Conservation (phyloP, 169 alveolate genomes). For the Babesia gibsoni region DNA sequence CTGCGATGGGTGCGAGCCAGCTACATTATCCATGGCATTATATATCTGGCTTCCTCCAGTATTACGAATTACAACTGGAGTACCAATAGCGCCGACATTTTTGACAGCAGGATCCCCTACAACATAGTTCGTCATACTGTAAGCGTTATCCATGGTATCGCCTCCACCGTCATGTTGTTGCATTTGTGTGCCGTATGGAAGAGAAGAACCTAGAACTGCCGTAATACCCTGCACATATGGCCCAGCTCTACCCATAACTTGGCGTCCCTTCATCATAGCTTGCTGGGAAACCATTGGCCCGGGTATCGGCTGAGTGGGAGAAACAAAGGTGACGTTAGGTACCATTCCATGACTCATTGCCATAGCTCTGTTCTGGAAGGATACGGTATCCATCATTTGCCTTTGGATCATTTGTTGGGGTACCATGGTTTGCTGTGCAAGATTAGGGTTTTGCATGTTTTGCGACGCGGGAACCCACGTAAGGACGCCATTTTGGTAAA, state of each 20-base stretch:
- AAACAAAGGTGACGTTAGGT: not conserved
- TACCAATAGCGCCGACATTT: too few species aligned
- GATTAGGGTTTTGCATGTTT: not conserved
- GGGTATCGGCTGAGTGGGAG: not conserved
- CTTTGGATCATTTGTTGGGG: not conserved
- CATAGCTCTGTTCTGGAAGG: not conserved
- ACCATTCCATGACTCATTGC: not conserved
- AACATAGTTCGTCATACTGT: too few species aligned
- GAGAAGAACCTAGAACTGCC: not conserved
- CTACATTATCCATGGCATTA: too few species aligned
- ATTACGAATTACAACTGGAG: too few species aligned
- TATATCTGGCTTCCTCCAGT: too few species aligned
- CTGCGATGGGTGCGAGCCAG: too few species aligned
- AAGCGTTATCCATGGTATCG: not conserved
- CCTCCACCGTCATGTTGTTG: not conserved
- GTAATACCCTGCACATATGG: not conserved
- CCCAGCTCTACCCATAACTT: not conserved
- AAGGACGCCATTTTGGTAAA: constrained; percentile 7
- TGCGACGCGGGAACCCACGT: constrained; percentile 4
- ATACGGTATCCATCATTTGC: not conserved
- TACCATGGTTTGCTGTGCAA: not conserved
- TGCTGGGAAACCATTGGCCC: not conserved
- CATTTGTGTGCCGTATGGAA: not conserved
- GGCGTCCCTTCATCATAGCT: not conserved
- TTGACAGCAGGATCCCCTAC: too few species aligned